Evolutionary conservation across 257 asterid species (phyloP).

Genomic region (Fraxinus excelsior): DNA sequence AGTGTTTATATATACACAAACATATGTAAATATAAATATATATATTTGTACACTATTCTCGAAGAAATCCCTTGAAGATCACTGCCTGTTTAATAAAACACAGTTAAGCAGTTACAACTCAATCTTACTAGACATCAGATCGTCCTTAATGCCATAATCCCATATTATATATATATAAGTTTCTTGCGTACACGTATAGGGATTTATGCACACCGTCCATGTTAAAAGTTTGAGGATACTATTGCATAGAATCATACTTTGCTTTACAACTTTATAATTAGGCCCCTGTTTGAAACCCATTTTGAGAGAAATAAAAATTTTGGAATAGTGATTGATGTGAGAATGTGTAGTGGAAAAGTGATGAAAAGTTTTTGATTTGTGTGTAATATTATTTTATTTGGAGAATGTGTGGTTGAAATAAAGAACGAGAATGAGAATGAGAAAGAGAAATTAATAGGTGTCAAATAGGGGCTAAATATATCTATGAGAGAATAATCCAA

Average conservation of each 20-base stretch:
- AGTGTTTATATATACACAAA: not conserved
- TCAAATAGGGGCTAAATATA: too few relatives aligned
- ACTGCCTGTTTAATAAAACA: not conserved
- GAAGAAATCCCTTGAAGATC: slow-evolving; percentile 1
- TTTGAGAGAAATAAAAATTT: too few relatives aligned
- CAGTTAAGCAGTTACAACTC: not conserved
- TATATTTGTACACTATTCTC: not conserved
- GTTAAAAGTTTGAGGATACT: not conserved
- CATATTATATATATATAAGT: not conserved
- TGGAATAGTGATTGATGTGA: too few relatives aligned
- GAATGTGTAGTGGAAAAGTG: too few relatives aligned
- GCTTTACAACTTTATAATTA: not conserved
- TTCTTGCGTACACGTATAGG: not conserved
- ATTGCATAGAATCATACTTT: not conserved
- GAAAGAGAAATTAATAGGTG: too few relatives aligned
- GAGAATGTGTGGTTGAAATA: too few relatives aligned
- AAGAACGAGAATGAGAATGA: too few relatives aligned
- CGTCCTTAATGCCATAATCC: not conserved
- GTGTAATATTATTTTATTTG: too few relatives aligned
- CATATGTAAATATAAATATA: not conserved
- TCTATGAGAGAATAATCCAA: not conserved
- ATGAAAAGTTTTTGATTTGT: too few relatives aligned
- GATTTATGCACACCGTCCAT: not conserved
- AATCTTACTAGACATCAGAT: not conserved
- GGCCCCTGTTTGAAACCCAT: too few relatives aligned